A percentile compares a stretch with the other conserved stretches of the same genome.
These are phyloP conservation scores for Williopsis jadinii DNA, from an alignment of 1,139 yeast genomes.

Conservation along the genomic window DNA sequence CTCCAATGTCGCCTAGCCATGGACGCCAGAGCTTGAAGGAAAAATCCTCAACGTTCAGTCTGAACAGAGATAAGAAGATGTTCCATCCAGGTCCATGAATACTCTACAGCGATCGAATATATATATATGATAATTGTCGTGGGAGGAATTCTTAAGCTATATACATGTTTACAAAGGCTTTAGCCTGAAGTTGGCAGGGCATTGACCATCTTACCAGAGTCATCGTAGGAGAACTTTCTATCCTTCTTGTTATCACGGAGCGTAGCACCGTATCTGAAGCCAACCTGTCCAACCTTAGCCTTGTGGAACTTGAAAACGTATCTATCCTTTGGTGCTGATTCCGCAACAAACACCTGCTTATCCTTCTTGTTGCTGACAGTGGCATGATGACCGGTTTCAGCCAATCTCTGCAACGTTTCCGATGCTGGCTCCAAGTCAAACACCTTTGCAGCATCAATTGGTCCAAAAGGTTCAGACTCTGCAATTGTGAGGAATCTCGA, in stretches of 20 bases:
- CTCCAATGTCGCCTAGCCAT: slow-evolving; percentile 2
- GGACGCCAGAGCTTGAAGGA: slow-evolving; percentile 9
- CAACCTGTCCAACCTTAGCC: slow-evolving; percentile 77
- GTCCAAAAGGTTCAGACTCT: slow-evolving; percentile 95
- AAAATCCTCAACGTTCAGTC: slow-evolving; percentile 15
- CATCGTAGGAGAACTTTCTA: slow-evolving; percentile 70
- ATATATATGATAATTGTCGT: background rate
- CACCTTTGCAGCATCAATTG: slow-evolving; percentile 88
- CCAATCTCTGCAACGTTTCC: slow-evolving; percentile 35
- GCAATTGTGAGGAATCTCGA: slow-evolving; percentile 86
- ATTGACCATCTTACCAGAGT: slow-evolving; percentile 56
- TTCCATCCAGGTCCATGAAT: too few relatives aligned
- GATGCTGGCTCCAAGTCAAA: slow-evolving; percentile 82
- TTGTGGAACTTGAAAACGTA: slow-evolving; percentile 65
- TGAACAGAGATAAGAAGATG: slow-evolving; percentile 13
- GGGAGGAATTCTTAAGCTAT: background rate
- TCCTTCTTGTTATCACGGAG: slow-evolving; percentile 85
- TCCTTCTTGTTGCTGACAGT: slow-evolving; percentile 5
- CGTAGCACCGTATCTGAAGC: slow-evolving; percentile 87
- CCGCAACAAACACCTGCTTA: slow-evolving; percentile 38
- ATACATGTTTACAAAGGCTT: background rate
- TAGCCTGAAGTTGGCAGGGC: slow-evolving; percentile 22
- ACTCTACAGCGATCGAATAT: too few relatives aligned
- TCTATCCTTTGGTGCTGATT: slow-evolving; percentile 50
- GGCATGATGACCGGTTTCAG: slow-evolving; percentile 18